Conservation (phyloP, 768 basidiomycete genomes). For the Xerocomellus chrysenteron region DNA sequence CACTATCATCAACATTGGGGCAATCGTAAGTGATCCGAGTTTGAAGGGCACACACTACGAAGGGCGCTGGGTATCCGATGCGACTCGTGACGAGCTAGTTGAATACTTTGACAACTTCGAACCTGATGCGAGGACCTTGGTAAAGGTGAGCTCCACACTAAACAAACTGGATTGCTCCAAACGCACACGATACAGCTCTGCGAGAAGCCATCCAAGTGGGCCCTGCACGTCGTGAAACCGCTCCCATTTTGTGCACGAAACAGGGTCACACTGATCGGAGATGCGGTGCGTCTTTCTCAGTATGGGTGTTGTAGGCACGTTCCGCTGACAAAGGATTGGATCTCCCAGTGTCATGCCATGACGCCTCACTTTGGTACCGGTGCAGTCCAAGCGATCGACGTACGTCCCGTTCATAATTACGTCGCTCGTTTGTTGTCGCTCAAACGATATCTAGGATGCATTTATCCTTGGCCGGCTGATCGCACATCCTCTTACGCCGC, state of each 20-base stretch:
- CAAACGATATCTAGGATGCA: slow-evolving; percentile 10
- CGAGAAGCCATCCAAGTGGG: slow-evolving; percentile 42
- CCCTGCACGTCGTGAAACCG: slow-evolving; percentile 39
- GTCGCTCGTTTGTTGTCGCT: not conserved
- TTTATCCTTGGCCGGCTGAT: slow-evolving; percentile 15
- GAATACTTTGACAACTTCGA: slow-evolving; percentile 36
- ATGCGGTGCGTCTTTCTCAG: slow-evolving; percentile 22
- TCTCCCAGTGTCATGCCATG: slow-evolving; percentile 24
- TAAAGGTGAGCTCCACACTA: slow-evolving; percentile 21
- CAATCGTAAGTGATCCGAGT: slow-evolving; percentile 28
- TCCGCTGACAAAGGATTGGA: not conserved
- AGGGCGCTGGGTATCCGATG: slow-evolving; percentile 26
- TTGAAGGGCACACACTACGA: slow-evolving; percentile 32
- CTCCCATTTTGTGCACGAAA: too few relatives aligned
- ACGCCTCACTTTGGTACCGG: slow-evolving; percentile 23
- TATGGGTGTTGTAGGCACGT: too few relatives aligned
- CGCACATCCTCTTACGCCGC: too few relatives aligned
- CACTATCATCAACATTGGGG: slow-evolving; percentile 37
- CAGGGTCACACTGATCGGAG: too few relatives aligned
- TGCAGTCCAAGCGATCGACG: slow-evolving; percentile 27
- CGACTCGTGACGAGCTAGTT: slow-evolving; percentile 12
- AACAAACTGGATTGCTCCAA: not conserved
- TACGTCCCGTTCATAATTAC: not conserved
- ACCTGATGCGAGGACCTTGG: slow-evolving; percentile 30
- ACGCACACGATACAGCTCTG: slow-evolving; percentile 27